phyloP scores from a whole-genome alignment of 805 yeast species.

The Ogataea saltuana region DNA sequence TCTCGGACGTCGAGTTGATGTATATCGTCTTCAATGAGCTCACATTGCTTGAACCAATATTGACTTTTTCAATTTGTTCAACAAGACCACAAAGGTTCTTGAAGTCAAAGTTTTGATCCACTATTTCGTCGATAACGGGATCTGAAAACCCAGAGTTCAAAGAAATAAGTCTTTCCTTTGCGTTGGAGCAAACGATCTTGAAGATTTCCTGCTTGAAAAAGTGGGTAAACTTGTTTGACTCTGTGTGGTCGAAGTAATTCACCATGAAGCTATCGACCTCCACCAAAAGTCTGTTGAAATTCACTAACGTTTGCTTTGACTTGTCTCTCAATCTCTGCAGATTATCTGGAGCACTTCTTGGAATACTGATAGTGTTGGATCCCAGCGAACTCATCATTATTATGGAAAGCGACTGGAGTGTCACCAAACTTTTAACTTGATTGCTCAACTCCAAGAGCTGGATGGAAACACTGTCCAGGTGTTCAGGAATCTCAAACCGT shows the following conservation, averaged over 20 bases:
- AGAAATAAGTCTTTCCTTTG: slow-evolving; percentile 4
- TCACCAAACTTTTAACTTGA: slow-evolving; percentile 12
- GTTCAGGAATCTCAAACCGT: slow-evolving; percentile 23
- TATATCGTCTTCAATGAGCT: slow-evolving; percentile 23
- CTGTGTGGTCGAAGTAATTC: slow-evolving; percentile 15
- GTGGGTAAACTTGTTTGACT: slow-evolving; percentile 15
- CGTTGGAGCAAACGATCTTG: slow-evolving; percentile 15
- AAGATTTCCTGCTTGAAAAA: slow-evolving; percentile 22
- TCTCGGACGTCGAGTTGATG: slow-evolving; percentile 16
- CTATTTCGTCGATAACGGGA: slow-evolving; percentile 7
- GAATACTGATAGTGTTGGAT: slow-evolving; percentile 8
- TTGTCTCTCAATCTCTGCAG: slow-evolving; percentile 2
- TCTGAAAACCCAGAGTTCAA: background rate
- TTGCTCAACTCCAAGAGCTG: slow-evolving; percentile 18
- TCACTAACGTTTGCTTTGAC: slow-evolving; percentile 14
- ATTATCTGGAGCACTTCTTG: background rate
- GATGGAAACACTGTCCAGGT: slow-evolving; percentile 19
- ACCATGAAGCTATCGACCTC: slow-evolving; percentile 17
- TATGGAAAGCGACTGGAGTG: slow-evolving; percentile 21
- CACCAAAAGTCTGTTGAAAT: slow-evolving; percentile 12
- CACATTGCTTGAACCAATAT: slow-evolving; percentile 18
- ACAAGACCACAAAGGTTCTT: slow-evolving; percentile 19
- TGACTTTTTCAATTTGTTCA: slow-evolving; percentile 22
- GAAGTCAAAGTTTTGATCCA: slow-evolving; percentile 21
- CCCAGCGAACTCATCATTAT: slow-evolving; percentile 22